A percentile compares a stretch with the other conserved stretches of the same genome.
phyloP scores from a whole-genome alignment of 768 basidiomycete genomes.

The Kwoniella dejecticola region DNA sequence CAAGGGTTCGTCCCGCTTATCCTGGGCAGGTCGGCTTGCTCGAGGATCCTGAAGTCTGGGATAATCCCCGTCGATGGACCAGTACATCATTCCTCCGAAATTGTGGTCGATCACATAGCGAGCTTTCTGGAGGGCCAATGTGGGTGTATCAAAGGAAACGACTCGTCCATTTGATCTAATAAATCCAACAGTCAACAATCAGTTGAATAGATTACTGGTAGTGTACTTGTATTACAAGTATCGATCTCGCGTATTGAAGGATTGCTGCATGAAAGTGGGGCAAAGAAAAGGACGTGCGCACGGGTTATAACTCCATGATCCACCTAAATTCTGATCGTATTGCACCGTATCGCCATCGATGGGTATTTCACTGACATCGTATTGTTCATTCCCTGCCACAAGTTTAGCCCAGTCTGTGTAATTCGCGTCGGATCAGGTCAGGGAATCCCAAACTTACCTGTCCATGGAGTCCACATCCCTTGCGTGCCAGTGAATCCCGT shows the following conservation, averaged over 20 bases:
- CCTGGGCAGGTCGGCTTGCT: slow-evolving; percentile 1
- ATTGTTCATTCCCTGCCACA: slow-evolving; percentile 1
- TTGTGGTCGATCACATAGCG: slow-evolving; percentile 14
- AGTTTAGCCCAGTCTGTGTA: not conserved
- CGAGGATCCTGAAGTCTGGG: slow-evolving; percentile 1
- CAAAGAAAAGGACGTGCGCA: slow-evolving; percentile 1
- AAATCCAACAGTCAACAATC: not conserved
- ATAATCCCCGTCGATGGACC: slow-evolving; percentile 19
- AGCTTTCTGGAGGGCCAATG: slow-evolving; percentile 13
- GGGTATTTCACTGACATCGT: slow-evolving; percentile 9
- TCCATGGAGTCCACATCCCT: slow-evolving; percentile 19
- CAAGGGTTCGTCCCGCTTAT: no score
- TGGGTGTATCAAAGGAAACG: slow-evolving; percentile 16
- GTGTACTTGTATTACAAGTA: no score
- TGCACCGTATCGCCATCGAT: slow-evolving; percentile 6
- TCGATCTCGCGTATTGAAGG: no score
- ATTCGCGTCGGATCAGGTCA: not conserved
- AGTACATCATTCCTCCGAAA: slow-evolving; percentile 23
- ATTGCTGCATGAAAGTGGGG: no score
- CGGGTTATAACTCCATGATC: slow-evolving; percentile 18
- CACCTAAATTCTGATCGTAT: slow-evolving; percentile 14
- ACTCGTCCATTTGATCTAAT: slow-evolving; percentile 10
- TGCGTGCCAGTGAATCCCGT: slow-evolving; percentile 16
- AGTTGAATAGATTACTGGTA: no score
- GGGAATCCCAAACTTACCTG: slow-evolving; percentile 2